Base-by-base conservation (phyloP, 495 filamentous ascomycete genomes). In the Coniosporium apollinis region DNA sequence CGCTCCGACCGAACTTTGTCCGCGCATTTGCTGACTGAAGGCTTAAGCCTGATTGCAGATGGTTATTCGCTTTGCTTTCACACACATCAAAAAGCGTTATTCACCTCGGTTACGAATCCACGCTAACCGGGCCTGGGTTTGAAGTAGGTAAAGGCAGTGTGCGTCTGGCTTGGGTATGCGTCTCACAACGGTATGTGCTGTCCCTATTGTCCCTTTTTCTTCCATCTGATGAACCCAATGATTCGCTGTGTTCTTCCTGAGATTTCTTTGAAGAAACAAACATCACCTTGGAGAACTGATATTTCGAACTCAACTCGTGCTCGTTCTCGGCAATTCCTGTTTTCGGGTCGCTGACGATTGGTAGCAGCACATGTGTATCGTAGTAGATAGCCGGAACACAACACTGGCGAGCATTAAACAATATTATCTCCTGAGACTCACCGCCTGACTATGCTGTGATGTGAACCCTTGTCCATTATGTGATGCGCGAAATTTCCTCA, bases 261-360 rank as follows among this genome's bases (percentile, higher is more conserved):
- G 73, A 57, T 69, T 54, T 62, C 68, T 50, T 68, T 82, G 79
- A 76, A 66, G 81, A 68, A 70, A 59, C 67, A 55, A 56, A 58
- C 62, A 70, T 80, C 79, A 87, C 78, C 78, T 91, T 87, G 81
- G 82, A 87, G 82, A 91, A 79, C 82, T 91, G 82, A 91, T 24
- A 33, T 19, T 2, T 2, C n/a, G n/a, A n/a, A n/a, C n/a, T n/a
- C n/a, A n/a, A n/a, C n/a, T n/a, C n/a, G n/a, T n/a, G n/a, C n/a
- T n/a, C n/a, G n/a, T n/a, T n/a, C n/a, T n/a, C n/a, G n/a, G n/a
- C n/a, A n/a, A n/a, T n/a, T n/a, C n/a, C n/a, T n/a, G n/a, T n/a
- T n/a, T n/a, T n/a, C n/a, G n/a, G n/a, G n/a, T n/a, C n/a, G n/a
- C n/a, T n/a, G n/a, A n/a, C n/a, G n/a, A n/a, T n/a, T n/a, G n/a